These are phyloP conservation scores for Coccomyxa sp. DNA, from an alignment of 139 green algal species.

Conservation along the genomic window DNA sequence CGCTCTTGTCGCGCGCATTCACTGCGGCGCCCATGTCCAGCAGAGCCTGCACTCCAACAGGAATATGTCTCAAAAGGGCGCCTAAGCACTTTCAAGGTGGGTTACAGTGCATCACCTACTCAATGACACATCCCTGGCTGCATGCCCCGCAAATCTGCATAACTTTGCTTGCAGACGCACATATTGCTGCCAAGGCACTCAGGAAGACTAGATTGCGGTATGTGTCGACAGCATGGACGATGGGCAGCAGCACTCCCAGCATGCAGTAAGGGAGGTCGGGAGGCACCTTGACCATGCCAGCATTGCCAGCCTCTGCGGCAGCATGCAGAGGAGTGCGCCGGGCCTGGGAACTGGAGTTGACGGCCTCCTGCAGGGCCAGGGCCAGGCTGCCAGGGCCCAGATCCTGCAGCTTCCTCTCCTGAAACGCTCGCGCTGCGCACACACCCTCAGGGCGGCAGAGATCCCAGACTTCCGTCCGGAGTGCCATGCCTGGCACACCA, in stretches of 20 bases:
- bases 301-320: slow-evolving; percentile 45
- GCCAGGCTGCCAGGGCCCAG: background rate
- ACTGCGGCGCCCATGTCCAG: slow-evolving; percentile 52
- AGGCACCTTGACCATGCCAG: slow-evolving; percentile 6
- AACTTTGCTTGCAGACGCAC: too few species aligned
- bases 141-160: too few species aligned
- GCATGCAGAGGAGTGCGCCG: slow-evolving; percentile 68
- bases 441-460: slow-evolving; percentile 2
- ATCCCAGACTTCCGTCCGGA: slow-evolving; percentile 5
- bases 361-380: slow-evolving; percentile 45
- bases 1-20: slow-evolving; percentile 50
- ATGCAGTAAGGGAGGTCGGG: too few species aligned
- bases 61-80: background rate
- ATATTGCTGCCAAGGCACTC: too few species aligned
- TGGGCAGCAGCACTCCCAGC: too few species aligned
- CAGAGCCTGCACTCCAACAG: slow-evolving; percentile 31
- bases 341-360: slow-evolving; percentile 55
- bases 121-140: too few species aligned
- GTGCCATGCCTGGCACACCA: too few species aligned
- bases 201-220: too few species aligned
- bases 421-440: background rate
- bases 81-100: too few species aligned
- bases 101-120: too few species aligned
- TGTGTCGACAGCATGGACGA: too few species aligned
- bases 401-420: background rate